Conservation (phyloP, 371 early-diverging fungal genomes). For the Mortierella sp. region DNA sequence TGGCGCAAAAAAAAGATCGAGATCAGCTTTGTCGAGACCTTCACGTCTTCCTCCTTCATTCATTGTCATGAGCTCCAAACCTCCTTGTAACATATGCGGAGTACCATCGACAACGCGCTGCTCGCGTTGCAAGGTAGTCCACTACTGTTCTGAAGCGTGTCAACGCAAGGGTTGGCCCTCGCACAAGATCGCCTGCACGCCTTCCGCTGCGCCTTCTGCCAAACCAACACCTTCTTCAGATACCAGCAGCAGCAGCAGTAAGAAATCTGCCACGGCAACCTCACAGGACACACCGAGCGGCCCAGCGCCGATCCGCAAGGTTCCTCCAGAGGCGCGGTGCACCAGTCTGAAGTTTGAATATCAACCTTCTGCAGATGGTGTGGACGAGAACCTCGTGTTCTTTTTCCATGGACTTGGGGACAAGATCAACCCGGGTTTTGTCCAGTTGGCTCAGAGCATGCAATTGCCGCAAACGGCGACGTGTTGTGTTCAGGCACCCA, state of each 20-base stretch:
- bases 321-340: slow-evolving; percentile 9
- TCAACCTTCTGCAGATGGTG: slow-evolving; percentile 64
- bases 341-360: slow-evolving; percentile 61
- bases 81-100: slow-evolving; percentile 33
- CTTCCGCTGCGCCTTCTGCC: slow-evolving; percentile 5
- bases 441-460: slow-evolving; percentile 65
- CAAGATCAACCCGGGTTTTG: slow-evolving; percentile 64
- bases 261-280: slow-evolving; percentile 10
- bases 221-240: slow-evolving; percentile 12
- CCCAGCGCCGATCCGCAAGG: slow-evolving; percentile 11
- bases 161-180: slow-evolving; percentile 45
- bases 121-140: slow-evolving; percentile 41
- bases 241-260: too few relatives aligned
- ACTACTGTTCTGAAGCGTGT: slow-evolving; percentile 47
- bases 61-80: too few relatives aligned
- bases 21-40: too few relatives aligned
- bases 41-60: too few relatives aligned
- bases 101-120: slow-evolving; percentile 39
- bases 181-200: slow-evolving; percentile 46
- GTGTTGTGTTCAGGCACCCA: slow-evolving; percentile 70
- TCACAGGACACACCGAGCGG: background rate
- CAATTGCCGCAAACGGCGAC: slow-evolving; percentile 77
- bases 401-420: slow-evolving; percentile 80
- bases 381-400: slow-evolving; percentile 76
- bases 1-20: too few relatives aligned